Percentiles rank a stretch among this genome's conserved stretches.
Conservation (phyloP, 2,329 filamentous ascomycete species). For the Plenodomus lindquistii region DNA sequence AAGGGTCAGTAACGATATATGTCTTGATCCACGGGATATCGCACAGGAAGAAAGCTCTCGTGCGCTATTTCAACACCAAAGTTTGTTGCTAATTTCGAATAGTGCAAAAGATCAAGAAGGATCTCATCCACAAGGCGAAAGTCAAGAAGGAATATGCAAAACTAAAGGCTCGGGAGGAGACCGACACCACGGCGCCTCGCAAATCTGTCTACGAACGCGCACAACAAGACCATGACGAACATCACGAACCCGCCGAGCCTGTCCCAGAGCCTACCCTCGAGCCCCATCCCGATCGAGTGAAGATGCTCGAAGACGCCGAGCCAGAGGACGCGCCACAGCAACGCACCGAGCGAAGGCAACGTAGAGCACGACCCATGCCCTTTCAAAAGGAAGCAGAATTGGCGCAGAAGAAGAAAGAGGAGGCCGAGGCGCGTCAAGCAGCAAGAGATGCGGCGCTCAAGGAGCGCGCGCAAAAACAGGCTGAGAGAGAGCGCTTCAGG, state of each 20-base stretch:
- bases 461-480: slow-evolving; percentile 57
- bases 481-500: slow-evolving; percentile 73
- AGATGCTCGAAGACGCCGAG: slow-evolving; percentile 56
- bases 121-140: slow-evolving; percentile 89
- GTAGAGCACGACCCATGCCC: slow-evolving; percentile 39
- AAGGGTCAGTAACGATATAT: slow-evolving; percentile 59
- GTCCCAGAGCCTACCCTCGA: slow-evolving; percentile 49
- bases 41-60: not conserved
- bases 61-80: not conserved
- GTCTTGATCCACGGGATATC: not conserved
- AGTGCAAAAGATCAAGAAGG: slow-evolving; percentile 88
- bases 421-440: slow-evolving; percentile 63
- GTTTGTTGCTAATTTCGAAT: slow-evolving; percentile 1
- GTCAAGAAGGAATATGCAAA: slow-evolving; percentile 92
- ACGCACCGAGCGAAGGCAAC: slow-evolving; percentile 24
- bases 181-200: slow-evolving; percentile 33
- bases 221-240: slow-evolving; percentile 32
- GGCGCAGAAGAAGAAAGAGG: slow-evolving; percentile 60
- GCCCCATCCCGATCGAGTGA: slow-evolving; percentile 64
- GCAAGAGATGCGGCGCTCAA: slow-evolving; percentile 67
- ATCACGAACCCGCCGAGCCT: slow-evolving; percentile 23
- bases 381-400: slow-evolving; percentile 51
- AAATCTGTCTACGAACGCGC: slow-evolving; percentile 44
- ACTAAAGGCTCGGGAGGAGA: slow-evolving; percentile 67
- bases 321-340: slow-evolving; percentile 20